A percentile compares a stretch with the other conserved stretches of the same genome.
Conservation (phyloP, 2,329 filamentous ascomycete species). For the Alternaria sp. region DNA sequence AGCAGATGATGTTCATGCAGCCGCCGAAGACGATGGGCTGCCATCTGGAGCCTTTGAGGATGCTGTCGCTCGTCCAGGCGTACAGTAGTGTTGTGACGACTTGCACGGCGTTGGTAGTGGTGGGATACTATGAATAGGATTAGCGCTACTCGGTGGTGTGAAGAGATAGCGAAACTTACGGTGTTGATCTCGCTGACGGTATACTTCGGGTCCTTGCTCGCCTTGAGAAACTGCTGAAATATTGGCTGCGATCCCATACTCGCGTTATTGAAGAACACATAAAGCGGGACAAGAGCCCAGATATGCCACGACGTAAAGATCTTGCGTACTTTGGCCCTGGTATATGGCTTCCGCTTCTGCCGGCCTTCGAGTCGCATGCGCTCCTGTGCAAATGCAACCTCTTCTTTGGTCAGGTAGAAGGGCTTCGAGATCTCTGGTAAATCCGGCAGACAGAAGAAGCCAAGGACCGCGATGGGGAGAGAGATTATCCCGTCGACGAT, state of each 20-base stretch:
- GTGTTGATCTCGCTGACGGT: constrained; percentile 19
- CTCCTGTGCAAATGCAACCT: constrained; percentile 20
- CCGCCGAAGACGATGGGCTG: constrained; percentile 27
- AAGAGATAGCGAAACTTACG: constrained; percentile 2
- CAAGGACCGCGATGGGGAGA: constrained; percentile 19
- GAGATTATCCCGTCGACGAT: constrained; percentile 28
- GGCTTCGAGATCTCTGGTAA: constrained; percentile 25
- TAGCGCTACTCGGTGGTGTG: background rate
- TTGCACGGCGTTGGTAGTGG: constrained; percentile 26
- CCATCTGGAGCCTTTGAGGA: constrained; percentile 24
- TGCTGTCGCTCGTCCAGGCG: constrained; percentile 29
- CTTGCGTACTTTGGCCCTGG: constrained; percentile 13
- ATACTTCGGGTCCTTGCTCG: constrained; percentile 22
- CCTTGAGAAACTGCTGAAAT: constrained; percentile 25
- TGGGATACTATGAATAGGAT: constrained; percentile 21
- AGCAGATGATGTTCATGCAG: constrained; percentile 23
- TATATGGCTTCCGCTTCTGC: background rate
- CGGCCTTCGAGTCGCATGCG: constrained; percentile 2
- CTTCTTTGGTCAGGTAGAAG: constrained; percentile 5
- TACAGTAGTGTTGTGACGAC: constrained; percentile 26
- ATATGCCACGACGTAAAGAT: constrained; percentile 14
- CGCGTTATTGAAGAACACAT: constrained; percentile 8
- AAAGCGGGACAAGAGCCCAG: constrained; percentile 16
- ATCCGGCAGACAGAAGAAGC: constrained; percentile 25
- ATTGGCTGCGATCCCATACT: constrained; percentile 1